Percentiles rank a stretch among this genome's conserved stretches.
Evolutionary conservation across 352 stramenopile genomes (phyloP).

Genomic region (Phytophthora sp.): DNA sequence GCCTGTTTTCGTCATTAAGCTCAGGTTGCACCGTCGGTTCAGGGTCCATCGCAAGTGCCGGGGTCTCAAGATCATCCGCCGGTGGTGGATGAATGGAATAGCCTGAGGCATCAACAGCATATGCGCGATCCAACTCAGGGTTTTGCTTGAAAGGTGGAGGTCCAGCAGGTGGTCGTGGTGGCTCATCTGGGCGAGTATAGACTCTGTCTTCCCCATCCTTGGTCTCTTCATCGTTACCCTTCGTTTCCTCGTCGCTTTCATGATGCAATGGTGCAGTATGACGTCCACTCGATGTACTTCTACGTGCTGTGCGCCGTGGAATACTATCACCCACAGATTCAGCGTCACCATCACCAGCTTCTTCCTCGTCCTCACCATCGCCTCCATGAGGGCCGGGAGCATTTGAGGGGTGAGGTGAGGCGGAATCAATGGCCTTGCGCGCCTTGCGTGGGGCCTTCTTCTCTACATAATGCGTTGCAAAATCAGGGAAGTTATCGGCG

Average conservation of each 20-base stretch:
- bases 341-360: constrained; percentile 18
- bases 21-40: constrained; percentile 16
- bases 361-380: constrained; percentile 11
- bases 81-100: constrained; percentile 34
- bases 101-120: constrained; percentile 15
- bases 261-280: constrained; percentile 16
- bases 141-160: constrained; percentile 39
- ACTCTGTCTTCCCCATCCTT: neutral
- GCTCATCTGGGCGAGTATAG: constrained; percentile 17
- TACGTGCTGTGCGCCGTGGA: constrained; percentile 27
- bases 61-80: constrained; percentile 33
- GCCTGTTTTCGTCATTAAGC: neutral
- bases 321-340: constrained; percentile 22
- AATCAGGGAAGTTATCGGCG: constrained; percentile 58
- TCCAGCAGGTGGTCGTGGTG: constrained; percentile 26
- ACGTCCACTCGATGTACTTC: constrained; percentile 38
- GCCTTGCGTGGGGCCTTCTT: constrained; percentile 49
- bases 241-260: constrained; percentile 39
- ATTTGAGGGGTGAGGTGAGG: constrained; percentile 6
- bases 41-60: constrained; percentile 22
- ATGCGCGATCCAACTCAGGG: constrained; percentile 33
- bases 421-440: constrained; percentile 15
- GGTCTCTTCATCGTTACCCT: constrained; percentile 2
- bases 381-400: constrained; percentile 17
- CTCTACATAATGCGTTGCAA: constrained; percentile 50